Base-by-base conservation (phyloP, 805 yeast genomes). In the Candida tammaniensis region DNA sequence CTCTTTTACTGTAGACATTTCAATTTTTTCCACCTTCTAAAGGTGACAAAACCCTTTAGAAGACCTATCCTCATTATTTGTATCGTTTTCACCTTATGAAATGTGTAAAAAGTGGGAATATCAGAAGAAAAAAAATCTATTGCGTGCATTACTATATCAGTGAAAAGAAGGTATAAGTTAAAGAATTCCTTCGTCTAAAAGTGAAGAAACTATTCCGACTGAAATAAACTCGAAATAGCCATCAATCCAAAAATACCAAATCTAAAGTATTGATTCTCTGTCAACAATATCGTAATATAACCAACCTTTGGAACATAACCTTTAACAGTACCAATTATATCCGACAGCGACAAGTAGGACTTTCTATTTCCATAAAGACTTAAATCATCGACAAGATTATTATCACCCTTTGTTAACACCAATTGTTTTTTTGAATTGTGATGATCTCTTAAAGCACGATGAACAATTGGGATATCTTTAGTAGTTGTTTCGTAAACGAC, bases 391-490 rank as follows among this genome's bases (percentile, higher is more conserved):
- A 84, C 80, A 3, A 89, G 86, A 55, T 93, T 93, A 57, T 93
- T 93, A 59, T 93, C 98, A 58, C 98, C 98, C 59, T 93, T 93
- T 1, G 98, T 93, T 40, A 93, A 71, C 31, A 93, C 59, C 31
- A 81, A 66, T 59, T 89, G 96, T 53, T 78, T 71, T 30, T 62
- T 63, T 3, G 38, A 33, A 35, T 62, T 64, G 39, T 74, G 80
- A 54, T 93, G 98, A 47, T 86, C 91, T 51, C 96, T 75, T 53
- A 93, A 58, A 0, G 93, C 96, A 49, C 98, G 76, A 56, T 93
- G 98, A 21, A 93, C 98, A 54, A 93, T 93, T n/a, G 98, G 98
- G 26, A 93, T 89, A 13, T 76, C 67, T 53, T 86, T 79, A 4
- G 80, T 84, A 32, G 73, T 72, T 12, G 88, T 75, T 49, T 93